phyloP scores from a whole-genome alignment of 2,329 filamentous ascomycete genomes.

The Fusarium fujikuroi region DNA sequence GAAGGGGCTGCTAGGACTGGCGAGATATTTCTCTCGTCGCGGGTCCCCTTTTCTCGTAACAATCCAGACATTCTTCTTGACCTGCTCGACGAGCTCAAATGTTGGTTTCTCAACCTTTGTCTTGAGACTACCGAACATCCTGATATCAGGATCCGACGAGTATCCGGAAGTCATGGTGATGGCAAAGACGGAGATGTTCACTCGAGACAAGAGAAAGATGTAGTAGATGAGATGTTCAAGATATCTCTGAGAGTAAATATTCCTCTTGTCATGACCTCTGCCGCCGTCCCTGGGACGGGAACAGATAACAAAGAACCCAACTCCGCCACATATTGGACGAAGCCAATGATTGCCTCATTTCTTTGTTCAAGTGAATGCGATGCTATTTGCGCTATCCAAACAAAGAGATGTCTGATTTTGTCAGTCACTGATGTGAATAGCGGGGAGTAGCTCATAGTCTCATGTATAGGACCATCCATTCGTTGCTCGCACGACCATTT shows the following conservation, averaged over 20 bases:
- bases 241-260: not conserved
- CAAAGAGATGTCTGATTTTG: constrained; percentile 3
- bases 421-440: not conserved
- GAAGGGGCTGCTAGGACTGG: constrained; percentile 27
- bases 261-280: not conserved
- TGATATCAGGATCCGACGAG: not conserved
- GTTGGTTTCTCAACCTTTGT: constrained; percentile 10
- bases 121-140: not conserved
- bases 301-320: constrained; percentile 36
- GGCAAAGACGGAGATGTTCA: not conserved
- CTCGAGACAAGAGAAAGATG: not conserved
- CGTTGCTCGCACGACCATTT: not conserved
- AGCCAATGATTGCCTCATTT: not conserved
- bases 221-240: not conserved
- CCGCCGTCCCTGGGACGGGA: not conserved
- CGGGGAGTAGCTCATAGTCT: not conserved
- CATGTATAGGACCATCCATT: not conserved
- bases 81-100: constrained; percentile 47
- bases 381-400: constrained; percentile 5
- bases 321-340: constrained; percentile 1
- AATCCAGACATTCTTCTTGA: constrained; percentile 47
- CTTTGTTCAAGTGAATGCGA: constrained; percentile 29
- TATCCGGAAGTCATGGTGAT: constrained; percentile 11
- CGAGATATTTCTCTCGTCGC: constrained; percentile 50
- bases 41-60: constrained; percentile 44